Base-by-base conservation (phyloP, 2,329 filamentous ascomycete species). In the Diaporthe citri region DNA sequence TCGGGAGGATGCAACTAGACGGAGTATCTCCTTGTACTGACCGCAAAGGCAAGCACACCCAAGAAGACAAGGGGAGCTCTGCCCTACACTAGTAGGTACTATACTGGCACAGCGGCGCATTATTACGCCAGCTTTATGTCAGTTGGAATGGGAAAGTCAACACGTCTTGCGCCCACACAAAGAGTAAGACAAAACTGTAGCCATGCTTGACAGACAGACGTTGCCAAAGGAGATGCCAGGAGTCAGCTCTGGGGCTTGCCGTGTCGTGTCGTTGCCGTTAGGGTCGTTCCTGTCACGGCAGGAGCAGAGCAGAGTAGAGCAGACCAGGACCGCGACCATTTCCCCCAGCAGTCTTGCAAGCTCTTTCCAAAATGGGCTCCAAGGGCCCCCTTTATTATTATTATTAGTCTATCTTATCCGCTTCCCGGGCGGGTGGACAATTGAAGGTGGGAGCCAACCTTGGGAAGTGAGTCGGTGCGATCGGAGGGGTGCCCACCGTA, bases 401-500 rank as follows among this genome's bases (percentile, higher is more conserved):
- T 51, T 28, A 39, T 39, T 52, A 20, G 12, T 20, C 8, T 10
- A 25, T 69, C 34, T 69, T 20, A 55, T 41, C 64, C 34, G 48
- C 64, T 55, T 69, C 64, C 28, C 48, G 10, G 22, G 25, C 41
- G 9, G 28, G 20, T 34, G 20, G 43, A 34, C 43, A 36, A 25
- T 4, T 31, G 17, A 39, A 67, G 43, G 43, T 67, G 62, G 62
- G 62, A 67, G 62, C 62, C 62, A 66, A 66, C 43, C 31, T 28
- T 67, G 28, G 46, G 12, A 34, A 22, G 46, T 52, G 62, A 51
- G 43, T 52, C 46, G 46, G 64, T 52, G 34, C 64, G 64, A 39
- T 67, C 64, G 46, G 31, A 67, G 59, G 39, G 10, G 39, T 7
- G 39, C 39, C 59, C 25, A 43, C 39, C 59, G 39, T 64, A 64